Conservation (phyloP, 148 eudicot genomes). For the Polygonum aviculare region DNA sequence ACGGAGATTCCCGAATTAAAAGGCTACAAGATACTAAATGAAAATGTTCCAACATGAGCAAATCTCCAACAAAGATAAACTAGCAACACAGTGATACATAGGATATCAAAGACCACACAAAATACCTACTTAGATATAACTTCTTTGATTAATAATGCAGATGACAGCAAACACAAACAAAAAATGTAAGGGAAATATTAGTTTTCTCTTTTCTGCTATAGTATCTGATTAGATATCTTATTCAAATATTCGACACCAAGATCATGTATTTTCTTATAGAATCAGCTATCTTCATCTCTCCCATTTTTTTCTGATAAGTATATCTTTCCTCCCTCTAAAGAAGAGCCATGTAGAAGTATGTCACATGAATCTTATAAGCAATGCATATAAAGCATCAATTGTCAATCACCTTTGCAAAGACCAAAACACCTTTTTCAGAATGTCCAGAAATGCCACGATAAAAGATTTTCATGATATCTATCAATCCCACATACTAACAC, state of each 20-base stretch:
- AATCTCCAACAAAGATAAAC: neutral
- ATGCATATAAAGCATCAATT: neutral
- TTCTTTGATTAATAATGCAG: neutral
- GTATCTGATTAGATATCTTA: neutral
- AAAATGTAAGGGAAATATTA: neutral
- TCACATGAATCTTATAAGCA: neutral
- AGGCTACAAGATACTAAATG: neutral
- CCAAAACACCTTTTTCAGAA: neutral
- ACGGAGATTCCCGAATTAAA: neutral
- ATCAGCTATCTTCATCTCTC: neutral
- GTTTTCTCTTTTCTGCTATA: neutral
- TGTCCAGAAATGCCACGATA: neutral
- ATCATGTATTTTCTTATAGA: neutral
- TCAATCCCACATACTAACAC: neutral
- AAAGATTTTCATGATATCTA: neutral
- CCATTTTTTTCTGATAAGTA: neutral
- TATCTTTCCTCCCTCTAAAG: neutral
- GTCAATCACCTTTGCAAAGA: neutral
- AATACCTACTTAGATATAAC: neutral
- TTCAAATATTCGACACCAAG: neutral
- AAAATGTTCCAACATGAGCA: neutral
- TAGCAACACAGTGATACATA: neutral
- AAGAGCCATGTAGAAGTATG: neutral
- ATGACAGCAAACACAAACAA: neutral
- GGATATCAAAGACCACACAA: neutral